Base-by-base conservation (phyloP, 176 grass and related monocot genomes). In the Oryza australiensis region DNA sequence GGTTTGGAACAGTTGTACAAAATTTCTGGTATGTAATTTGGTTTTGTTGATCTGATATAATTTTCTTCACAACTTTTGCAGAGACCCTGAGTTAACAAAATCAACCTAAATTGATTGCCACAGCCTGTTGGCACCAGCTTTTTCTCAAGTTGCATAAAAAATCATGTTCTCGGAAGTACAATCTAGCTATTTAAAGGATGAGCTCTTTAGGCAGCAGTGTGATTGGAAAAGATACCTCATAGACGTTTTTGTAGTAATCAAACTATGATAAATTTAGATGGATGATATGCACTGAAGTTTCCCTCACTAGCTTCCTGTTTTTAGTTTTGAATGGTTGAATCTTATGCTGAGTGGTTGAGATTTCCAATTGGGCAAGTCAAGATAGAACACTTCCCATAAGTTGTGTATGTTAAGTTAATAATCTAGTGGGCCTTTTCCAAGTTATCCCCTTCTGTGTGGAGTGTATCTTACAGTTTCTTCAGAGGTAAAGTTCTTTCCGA, bases 71-170 rank as follows among this genome's bases (percentile, higher is more conserved):
- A 65, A 73, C 10, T 70, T 89, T 76, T 76, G 18, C 82, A 98
- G 95, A 84, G 88, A 98, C 78, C 62, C 90, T 22, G 90, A 86
- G 30, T 82, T 91, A 45, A 45, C 40, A 10, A 95, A 89, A 79
- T 76, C 70, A 77, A 86, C 42, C 35, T 87, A 82, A 90, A 84
- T 41, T 51, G 46, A 60, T 65, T 33, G 45, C 26, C 23, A 48
- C 12, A 68, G 24, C 18, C 40, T 35, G 18, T 15, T 18, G 8
- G 59, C 24, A 45, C n/a, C 12, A 24, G 18, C 38, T 73, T 33
- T 67, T 5, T 3, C 49, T 53, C 18, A 37, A 74, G 73, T 68
- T 68, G 62, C 83, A 62, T 71, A 82, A 82, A 82, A 82, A 82
- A 82, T 72, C 62, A 46, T 71, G 46, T 82, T 75, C 23, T 30